These are phyloP conservation scores for Uromyces viciae-fabae DNA, from an alignment of 1,284 basidiomycete species.

Conservation along the genomic window DNA sequence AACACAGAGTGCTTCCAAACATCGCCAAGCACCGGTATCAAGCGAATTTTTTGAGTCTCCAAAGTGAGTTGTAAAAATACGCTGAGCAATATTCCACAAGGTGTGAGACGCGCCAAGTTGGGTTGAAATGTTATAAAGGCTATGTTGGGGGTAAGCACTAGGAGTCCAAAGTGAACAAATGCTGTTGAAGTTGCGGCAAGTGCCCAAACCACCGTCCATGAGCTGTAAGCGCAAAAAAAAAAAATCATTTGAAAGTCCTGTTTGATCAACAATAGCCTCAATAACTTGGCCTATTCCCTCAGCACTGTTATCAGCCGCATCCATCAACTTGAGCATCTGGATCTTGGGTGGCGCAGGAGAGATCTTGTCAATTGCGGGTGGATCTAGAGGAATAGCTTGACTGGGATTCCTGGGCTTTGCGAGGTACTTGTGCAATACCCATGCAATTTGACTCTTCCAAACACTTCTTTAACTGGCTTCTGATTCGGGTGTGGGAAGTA, in stretches of 20 bases:
- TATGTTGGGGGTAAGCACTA: neutral
- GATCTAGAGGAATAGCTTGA: neutral
- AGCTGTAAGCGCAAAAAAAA: conserved; percentile 2
- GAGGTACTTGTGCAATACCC: neutral
- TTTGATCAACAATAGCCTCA: neutral
- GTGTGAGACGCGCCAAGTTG: conserved; percentile 20
- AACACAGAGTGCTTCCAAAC: neutral
- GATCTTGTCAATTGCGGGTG: neutral
- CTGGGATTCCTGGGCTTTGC: neutral
- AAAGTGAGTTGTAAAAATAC: neutral
- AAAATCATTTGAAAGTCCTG: neutral
- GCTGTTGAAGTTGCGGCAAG: neutral
- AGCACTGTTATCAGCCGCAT: conserved; percentile 1
- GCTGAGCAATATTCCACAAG: neutral
- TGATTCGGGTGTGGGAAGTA: neutral
- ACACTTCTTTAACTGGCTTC: neutral
- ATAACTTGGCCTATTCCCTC: conserved; percentile 4
- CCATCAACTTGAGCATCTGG: conserved; percentile 18
- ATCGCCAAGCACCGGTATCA: conserved; percentile 6
- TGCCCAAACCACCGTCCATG: neutral
- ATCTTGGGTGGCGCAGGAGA: neutral
- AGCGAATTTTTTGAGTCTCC: neutral
- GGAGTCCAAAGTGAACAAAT: neutral
- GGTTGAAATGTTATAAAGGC: neutral
- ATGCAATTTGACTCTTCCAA: neutral